Evolutionary conservation across 768 basidiomycete genomes (phyloP).

Genomic region (Lactarius deliciosus): DNA sequence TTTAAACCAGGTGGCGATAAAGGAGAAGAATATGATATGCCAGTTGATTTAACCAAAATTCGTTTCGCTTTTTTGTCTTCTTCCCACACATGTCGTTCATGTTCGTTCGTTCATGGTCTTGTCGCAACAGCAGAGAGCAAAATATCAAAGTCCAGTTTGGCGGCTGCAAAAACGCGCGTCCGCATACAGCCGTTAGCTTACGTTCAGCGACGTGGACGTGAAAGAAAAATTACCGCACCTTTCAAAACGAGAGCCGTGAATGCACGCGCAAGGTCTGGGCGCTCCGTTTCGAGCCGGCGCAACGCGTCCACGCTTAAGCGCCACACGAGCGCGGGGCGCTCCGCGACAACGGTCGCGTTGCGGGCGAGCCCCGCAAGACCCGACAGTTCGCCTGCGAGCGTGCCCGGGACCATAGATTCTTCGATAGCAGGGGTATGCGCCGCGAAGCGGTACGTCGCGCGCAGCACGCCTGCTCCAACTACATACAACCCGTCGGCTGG

Average conservation of each 20-base stretch:
- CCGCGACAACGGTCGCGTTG: constrained; percentile 85
- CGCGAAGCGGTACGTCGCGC: constrained; percentile 77
- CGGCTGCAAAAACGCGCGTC: constrained; percentile 42
- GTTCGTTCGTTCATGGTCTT: constrained; percentile 32
- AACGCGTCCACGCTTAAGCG: constrained; percentile 62
- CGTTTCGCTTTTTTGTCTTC: neutral
- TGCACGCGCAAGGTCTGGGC: constrained; percentile 60
- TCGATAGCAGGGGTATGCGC: constrained; percentile 65
- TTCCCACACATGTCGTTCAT: neutral
- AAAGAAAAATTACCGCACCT: constrained; percentile 47
- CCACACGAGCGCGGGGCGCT: constrained; percentile 80
- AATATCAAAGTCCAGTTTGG: constrained; percentile 64
- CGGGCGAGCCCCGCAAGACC: constrained; percentile 75
- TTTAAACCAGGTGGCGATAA: neutral
- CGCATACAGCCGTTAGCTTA: constrained; percentile 1
- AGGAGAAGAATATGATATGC: neutral
- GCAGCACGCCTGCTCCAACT: constrained; percentile 81
- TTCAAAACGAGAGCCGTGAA: constrained; percentile 73
- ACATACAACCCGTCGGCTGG: constrained; percentile 81
- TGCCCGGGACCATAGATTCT: constrained; percentile 93
- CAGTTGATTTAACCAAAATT: neutral
- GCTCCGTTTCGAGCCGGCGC: constrained; percentile 60
- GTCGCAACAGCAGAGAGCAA: constrained; percentile 56
- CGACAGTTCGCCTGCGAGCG: constrained; percentile 88
- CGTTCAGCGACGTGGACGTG: neutral